Conservation (phyloP, 495 filamentous ascomycete species). For the Letharia columbiana region DNA sequence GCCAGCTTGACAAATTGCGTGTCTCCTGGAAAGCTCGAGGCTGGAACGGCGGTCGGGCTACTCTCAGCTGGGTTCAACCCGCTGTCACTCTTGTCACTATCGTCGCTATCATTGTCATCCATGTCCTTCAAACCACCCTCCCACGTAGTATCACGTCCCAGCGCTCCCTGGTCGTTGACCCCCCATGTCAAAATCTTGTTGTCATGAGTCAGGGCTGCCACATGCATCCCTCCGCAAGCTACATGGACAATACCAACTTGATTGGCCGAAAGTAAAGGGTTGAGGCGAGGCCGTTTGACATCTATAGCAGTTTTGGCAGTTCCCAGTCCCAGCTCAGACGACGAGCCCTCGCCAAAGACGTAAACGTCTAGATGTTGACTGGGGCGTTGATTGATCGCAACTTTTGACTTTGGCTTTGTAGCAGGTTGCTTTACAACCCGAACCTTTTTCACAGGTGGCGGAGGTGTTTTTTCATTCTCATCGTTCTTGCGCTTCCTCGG, state of each 20-base stretch:
- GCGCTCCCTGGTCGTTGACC: slow-evolving; percentile 59
- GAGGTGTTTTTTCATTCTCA: slow-evolving; percentile 18
- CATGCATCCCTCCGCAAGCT: slow-evolving; percentile 59
- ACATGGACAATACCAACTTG: slow-evolving; percentile 55
- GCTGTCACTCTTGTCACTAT: slow-evolving; percentile 42
- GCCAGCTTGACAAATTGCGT: slow-evolving; percentile 52
- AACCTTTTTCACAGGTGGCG: slow-evolving; percentile 11
- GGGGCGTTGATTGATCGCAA: slow-evolving; percentile 39
- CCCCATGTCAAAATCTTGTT: slow-evolving; percentile 59
- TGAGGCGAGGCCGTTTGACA: slow-evolving; percentile 61
- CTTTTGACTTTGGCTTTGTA: slow-evolving; percentile 25
- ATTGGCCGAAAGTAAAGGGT: slow-evolving; percentile 47
- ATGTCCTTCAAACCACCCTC: slow-evolving; percentile 57
- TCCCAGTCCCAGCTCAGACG: slow-evolving; percentile 60
- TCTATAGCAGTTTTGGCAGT: slow-evolving; percentile 50
- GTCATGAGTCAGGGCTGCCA: slow-evolving; percentile 51
- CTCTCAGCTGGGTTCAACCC: slow-evolving; percentile 55
- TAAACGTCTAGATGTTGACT: slow-evolving; percentile 50
- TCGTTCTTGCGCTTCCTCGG: slow-evolving; percentile 38
- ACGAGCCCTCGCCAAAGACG: slow-evolving; percentile 60
- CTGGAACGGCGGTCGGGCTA: slow-evolving; percentile 49
- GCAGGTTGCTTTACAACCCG: slow-evolving; percentile 27
- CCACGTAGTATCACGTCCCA: slow-evolving; percentile 54
- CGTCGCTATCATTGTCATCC: slow-evolving; percentile 45
- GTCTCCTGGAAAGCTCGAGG: slow-evolving; percentile 42